Conservation (phyloP, 257 asterid genomes). For the Solanum ossicruentum region DNA sequence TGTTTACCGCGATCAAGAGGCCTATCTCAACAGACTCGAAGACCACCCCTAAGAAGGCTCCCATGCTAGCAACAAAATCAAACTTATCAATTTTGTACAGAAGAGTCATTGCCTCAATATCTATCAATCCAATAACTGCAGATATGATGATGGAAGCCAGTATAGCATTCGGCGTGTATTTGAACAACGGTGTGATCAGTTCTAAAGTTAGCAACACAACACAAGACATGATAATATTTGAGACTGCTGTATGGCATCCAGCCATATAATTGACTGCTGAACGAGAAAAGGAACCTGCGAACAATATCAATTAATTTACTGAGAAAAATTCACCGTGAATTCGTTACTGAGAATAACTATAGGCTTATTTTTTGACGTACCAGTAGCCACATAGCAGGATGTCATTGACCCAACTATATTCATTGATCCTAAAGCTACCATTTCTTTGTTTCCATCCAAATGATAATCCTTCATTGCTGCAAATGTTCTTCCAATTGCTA, state of each 20-base stretch:
- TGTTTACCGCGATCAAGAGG: constrained; percentile 52
- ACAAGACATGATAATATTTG: constrained; percentile 57
- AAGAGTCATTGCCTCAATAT: constrained; percentile 38
- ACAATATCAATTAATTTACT: neutral
- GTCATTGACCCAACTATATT: constrained; percentile 61
- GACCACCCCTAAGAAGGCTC: constrained; percentile 71
- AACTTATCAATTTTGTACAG: constrained; percentile 67
- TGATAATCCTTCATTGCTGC: constrained; percentile 71
- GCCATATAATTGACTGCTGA: constrained; percentile 54
- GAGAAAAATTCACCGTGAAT: neutral
- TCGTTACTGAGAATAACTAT: neutral
- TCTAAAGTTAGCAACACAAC: constrained; percentile 42
- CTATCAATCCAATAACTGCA: constrained; percentile 47
- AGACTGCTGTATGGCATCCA: constrained; percentile 56
- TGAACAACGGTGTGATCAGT: constrained; percentile 57
- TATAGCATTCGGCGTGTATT: constrained; percentile 66
- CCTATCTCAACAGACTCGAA: constrained; percentile 58
- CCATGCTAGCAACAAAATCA: constrained; percentile 70
- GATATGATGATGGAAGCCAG: constrained; percentile 66
- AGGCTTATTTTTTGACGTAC: constrained; percentile 7
- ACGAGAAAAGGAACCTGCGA: constrained; percentile 27
- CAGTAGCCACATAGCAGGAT: constrained; percentile 68
- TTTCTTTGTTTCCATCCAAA: constrained; percentile 68
- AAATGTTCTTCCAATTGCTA: constrained; percentile 68
- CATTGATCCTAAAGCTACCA: constrained; percentile 76